Base-by-base conservation (phyloP, 257 asterid genomes). In the Nicotiana obtusifolia region DNA sequence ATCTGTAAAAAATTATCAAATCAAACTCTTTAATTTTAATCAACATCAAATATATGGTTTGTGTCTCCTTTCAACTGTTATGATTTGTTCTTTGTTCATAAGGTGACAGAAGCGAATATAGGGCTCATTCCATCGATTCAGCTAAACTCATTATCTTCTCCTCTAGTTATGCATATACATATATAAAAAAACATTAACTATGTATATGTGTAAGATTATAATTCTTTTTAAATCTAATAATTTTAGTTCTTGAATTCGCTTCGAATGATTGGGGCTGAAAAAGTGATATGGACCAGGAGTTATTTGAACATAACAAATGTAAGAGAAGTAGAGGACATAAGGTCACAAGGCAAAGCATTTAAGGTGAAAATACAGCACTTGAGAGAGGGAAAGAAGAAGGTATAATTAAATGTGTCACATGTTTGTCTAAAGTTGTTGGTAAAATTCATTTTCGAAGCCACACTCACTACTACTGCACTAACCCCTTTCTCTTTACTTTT, bases 341-440 rank as follows among this genome's bases (percentile, higher is more conserved):
- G 28, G 53, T 68, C 54, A 68, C 77, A n/a, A 68, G 41, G 24
- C 60, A 44, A 47, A 73, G 61, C 61, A 47, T 73, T 47, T 47
- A 47, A 22, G 78, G 60, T 47, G 78, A 73, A 73, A 44, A 73
- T 22, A 14, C 4, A 73, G 1, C 37, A 73, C 22, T 73, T 44
- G 33, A 14, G 78, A 69, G 20, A 71, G 60, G 33, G 30, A 41
- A 56, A 41, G 10, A 22, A 22, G 16, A 37, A n/a, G 78, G 37
- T 47, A 73, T 73, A 47, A 73, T 73, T 47, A 73, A 73, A 73
- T 73, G 41, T 24, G 7, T 73, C 79, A 73, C 61, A 73, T 73
- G 61, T 31, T 24, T 73, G 79, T 73, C 79, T 73, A 73, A 73
- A 73, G 79, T 73, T 11, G 59, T 22, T 44, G 59, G 61, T 73